A percentile compares a stretch with the other conserved stretches of the same genome.
Conservation (phyloP, 345 rosid species). For the Eucalyptus virginea region DNA sequence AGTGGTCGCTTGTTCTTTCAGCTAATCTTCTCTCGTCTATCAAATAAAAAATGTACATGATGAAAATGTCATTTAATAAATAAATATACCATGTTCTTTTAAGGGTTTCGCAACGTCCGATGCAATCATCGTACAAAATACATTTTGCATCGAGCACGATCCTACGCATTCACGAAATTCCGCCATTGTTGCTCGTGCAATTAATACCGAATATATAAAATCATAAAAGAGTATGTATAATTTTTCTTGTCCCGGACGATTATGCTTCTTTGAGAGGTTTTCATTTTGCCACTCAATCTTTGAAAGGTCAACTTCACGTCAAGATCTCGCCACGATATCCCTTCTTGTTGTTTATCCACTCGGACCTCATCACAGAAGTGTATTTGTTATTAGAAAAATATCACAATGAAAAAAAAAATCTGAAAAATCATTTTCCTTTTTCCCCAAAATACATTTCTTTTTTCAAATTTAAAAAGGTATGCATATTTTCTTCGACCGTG, state of each 20-base stretch:
- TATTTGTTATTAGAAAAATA: too few species aligned
- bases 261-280: background rate
- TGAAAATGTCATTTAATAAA: too few species aligned
- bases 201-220: background rate
- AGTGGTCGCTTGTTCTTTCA: background rate
- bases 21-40: background rate
- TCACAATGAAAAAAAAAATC: too few species aligned
- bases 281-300: background rate
- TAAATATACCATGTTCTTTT: background rate
- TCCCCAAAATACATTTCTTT: too few species aligned
- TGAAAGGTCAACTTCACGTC: background rate
- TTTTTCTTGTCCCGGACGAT: background rate
- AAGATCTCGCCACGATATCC: background rate
- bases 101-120: background rate
- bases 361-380: background rate
- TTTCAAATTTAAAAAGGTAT: background rate
- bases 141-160: background rate
- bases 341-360: background rate
- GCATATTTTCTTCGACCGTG: too few species aligned
- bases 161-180: background rate
- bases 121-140: background rate
- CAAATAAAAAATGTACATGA: background rate
- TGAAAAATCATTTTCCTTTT: too few species aligned
- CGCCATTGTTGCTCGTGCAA: background rate
- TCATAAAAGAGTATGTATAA: background rate